Evolutionary conservation across 768 basidiomycete genomes (phyloP).

Genomic region (Phallus indusiatus): DNA sequence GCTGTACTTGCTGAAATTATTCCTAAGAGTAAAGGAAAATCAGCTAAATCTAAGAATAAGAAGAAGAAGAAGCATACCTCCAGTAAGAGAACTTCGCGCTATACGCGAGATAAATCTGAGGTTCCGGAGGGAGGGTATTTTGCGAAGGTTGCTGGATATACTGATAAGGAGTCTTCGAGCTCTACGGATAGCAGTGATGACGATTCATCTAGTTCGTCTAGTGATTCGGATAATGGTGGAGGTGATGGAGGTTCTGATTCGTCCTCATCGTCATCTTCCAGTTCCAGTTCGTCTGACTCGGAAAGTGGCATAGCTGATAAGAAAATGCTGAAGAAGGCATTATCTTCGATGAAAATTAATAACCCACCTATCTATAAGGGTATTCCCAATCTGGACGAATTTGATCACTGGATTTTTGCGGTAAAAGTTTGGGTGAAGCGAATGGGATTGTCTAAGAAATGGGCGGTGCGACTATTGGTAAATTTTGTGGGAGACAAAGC

Average conservation of each 20-base stretch:
- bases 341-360: background rate
- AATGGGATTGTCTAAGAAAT: background rate
- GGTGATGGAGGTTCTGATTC: too few relatives aligned
- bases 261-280: too few relatives aligned
- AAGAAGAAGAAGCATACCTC: too few relatives aligned
- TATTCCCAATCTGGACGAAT: background rate
- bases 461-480: background rate
- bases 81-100: too few relatives aligned
- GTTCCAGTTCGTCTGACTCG: too few relatives aligned
- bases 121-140: background rate
- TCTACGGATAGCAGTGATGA: background rate
- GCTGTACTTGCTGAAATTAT: too few relatives aligned
- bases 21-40: too few relatives aligned
- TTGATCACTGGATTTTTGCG: slow-evolving; percentile 1
- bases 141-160: too few relatives aligned
- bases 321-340: background rate
- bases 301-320: too few relatives aligned
- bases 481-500: background rate
- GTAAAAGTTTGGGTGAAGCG: background rate
- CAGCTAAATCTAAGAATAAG: too few relatives aligned
- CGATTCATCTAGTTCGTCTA: background rate
- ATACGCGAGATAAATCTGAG: too few relatives aligned
- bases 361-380: background rate
- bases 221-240: too few relatives aligned
- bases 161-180: background rate